A percentile compares a stretch with the other conserved stretches of the same genome.
phyloP scores from a whole-genome alignment of 2,329 filamentous ascomycete genomes.

The Diaporthe helianthi region DNA sequence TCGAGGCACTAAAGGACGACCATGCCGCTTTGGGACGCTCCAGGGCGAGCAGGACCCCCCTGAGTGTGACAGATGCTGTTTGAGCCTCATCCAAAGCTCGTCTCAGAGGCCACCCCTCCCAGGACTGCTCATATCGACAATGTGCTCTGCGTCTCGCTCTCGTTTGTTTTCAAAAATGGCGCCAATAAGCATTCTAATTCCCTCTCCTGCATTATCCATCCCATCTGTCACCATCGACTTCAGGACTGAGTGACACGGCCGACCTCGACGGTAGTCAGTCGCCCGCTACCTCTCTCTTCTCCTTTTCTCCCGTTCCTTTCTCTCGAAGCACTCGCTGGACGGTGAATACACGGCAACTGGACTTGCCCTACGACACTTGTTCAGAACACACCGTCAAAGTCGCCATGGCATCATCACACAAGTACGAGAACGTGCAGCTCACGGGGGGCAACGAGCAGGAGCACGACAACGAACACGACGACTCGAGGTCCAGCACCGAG shows the following conservation, averaged over 20 bases:
- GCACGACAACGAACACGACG: constrained; percentile 45
- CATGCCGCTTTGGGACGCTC: neutral
- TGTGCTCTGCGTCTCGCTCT: neutral
- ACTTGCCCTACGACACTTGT: constrained; percentile 19
- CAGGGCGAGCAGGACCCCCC: neutral
- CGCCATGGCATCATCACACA: constrained; percentile 32
- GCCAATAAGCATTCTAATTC: constrained; percentile 4
- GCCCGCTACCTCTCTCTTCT: neutral
- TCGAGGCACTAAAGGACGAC: neutral
- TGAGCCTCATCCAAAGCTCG: constrained; percentile 34
- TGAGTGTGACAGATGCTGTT: constrained; percentile 28
- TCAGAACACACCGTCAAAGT: neutral
- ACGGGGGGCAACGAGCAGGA: constrained; percentile 40
- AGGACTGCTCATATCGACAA: neutral
- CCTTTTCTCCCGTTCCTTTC: neutral
- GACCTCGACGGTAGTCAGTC: constrained; percentile 2
- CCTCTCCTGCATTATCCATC: neutral
- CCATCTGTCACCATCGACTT: neutral
- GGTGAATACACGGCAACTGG: constrained; percentile 27
- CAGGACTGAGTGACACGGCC: neutral
- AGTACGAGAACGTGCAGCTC: constrained; percentile 43
- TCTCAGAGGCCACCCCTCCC: constrained; percentile 20
- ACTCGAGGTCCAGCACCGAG: constrained; percentile 46
- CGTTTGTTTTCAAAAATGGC: constrained; percentile 5
- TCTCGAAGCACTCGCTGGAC: constrained; percentile 25